These are phyloP conservation scores for Heliamphora pulchella DNA, from an alignment of 179 eudicot species.

Conservation along the genomic window DNA sequence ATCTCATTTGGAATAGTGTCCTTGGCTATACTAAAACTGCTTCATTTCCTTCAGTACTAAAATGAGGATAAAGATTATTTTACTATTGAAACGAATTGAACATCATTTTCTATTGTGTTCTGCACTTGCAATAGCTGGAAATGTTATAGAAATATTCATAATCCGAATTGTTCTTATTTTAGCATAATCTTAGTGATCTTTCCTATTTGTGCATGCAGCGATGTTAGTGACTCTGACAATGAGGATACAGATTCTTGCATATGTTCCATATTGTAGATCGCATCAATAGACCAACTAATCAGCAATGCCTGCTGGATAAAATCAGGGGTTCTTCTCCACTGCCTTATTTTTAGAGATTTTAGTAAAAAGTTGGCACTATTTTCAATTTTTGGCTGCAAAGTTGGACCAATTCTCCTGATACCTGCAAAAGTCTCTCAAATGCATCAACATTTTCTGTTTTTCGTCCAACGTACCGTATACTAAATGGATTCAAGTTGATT, in stretches of 20 bases:
- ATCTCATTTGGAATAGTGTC: neutral
- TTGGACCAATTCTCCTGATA: neutral
- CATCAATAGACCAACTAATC: neutral
- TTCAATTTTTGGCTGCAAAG: conserved; percentile 2
- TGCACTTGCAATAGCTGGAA: neutral
- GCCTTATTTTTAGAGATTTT: neutral
- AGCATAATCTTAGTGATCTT: neutral
- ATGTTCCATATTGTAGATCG: conserved; percentile 54
- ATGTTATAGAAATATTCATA: neutral
- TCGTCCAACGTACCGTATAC: neutral
- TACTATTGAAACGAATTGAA: neutral
- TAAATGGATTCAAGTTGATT: neutral
- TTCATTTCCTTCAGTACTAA: neutral
- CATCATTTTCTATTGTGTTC: neutral
- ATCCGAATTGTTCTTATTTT: neutral
- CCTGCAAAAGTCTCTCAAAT: neutral
- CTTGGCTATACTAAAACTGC: neutral
- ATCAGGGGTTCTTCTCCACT: neutral
- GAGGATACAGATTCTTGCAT: conserved; percentile 56
- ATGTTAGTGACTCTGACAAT: conserved; percentile 62
- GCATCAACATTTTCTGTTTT: neutral
- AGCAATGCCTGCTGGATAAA: conserved; percentile 1
- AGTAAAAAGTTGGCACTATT: neutral
- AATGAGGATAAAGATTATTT: neutral
- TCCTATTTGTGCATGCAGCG: conserved; percentile 39